These are phyloP conservation scores for Fusarium bulbicola DNA, from an alignment of 2,329 filamentous ascomycete genomes.

Conservation along the genomic window DNA sequence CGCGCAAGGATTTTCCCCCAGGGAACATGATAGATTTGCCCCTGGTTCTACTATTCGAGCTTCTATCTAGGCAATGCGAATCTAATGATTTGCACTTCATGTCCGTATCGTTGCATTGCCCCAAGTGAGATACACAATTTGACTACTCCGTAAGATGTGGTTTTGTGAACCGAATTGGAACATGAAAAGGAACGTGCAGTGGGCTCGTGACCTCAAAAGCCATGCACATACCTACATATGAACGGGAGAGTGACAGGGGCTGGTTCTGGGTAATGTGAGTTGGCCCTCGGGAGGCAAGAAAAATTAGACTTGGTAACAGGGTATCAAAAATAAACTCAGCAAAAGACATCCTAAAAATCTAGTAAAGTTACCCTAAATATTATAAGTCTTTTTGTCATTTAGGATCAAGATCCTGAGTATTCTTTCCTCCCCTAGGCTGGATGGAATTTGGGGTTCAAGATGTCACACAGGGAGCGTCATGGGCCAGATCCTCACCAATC, in stretches of 20 bases:
- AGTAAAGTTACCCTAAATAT: too few species aligned
- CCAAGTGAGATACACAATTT: not conserved
- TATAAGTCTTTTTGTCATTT: too few species aligned
- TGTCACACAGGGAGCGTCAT: slow-evolving; percentile 26
- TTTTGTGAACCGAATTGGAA: not conserved
- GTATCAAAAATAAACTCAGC: too few species aligned
- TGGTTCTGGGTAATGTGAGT: slow-evolving; percentile 5
- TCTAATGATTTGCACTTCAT: slow-evolving; percentile 10
- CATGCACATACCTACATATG: not conserved
- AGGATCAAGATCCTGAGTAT: too few species aligned
- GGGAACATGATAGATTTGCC: slow-evolving; percentile 20
- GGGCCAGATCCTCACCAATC: slow-evolving; percentile 25
- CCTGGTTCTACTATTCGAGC: not conserved
- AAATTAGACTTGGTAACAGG: too few species aligned
- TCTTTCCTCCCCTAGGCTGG: too few species aligned
- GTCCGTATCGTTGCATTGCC: not conserved
- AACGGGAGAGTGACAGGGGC: slow-evolving; percentile 29
- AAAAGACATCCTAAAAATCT: too few species aligned
- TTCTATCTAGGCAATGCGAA: not conserved
- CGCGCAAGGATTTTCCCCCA: slow-evolving; percentile 13
- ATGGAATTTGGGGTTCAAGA: slow-evolving; percentile 16
- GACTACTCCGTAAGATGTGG: not conserved
- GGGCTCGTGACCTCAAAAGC: slow-evolving; percentile 35
- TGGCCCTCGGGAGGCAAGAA: not conserved
- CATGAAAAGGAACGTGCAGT: not conserved